Evolutionary conservation across 2,329 filamentous ascomycete species (phyloP).

Genomic region (Fusarium irregulare): DNA sequence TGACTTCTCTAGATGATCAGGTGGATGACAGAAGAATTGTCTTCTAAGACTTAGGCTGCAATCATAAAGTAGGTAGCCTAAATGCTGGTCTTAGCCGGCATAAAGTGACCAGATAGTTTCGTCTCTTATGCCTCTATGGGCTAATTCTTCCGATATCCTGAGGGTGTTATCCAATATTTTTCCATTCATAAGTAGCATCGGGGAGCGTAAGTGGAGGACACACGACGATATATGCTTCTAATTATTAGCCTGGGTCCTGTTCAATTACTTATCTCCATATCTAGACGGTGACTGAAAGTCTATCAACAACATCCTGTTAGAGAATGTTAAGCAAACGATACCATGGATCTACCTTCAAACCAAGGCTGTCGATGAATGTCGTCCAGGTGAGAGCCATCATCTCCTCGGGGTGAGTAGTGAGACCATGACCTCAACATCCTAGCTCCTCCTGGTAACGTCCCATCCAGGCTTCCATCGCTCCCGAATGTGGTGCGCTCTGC

Average conservation of each 20-base stretch:
- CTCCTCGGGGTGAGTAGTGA: constrained; percentile 55
- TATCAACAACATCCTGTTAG: background rate
- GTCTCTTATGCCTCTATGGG: background rate
- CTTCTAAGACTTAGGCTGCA: background rate
- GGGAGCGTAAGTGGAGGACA: background rate
- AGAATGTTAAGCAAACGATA: constrained; percentile 18
- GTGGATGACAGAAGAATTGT: no score
- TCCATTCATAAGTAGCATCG: background rate
- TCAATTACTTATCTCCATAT: background rate
- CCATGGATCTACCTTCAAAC: constrained; percentile 33
- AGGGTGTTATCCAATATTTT: background rate
- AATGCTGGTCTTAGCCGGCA: background rate
- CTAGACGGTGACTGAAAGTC: background rate
- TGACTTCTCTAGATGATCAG: no score
- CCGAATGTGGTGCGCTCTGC: constrained; percentile 46
- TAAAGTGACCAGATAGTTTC: background rate
- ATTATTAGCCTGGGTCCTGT: background rate
- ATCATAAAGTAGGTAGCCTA: background rate
- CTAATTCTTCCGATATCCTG: no score
- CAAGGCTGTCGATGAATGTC: constrained; percentile 41
- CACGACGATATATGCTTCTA: background rate
- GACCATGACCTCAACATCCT: constrained; percentile 48
- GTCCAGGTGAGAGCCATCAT: constrained; percentile 53
- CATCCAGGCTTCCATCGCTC: constrained; percentile 54
- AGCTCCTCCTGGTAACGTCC: constrained; percentile 49